Percentiles rank a stretch among this genome's conserved stretches.
These are phyloP conservation scores for Penicillium sp. DNA, from an alignment of 2,329 filamentous ascomycete species.

Conservation along the genomic window DNA sequence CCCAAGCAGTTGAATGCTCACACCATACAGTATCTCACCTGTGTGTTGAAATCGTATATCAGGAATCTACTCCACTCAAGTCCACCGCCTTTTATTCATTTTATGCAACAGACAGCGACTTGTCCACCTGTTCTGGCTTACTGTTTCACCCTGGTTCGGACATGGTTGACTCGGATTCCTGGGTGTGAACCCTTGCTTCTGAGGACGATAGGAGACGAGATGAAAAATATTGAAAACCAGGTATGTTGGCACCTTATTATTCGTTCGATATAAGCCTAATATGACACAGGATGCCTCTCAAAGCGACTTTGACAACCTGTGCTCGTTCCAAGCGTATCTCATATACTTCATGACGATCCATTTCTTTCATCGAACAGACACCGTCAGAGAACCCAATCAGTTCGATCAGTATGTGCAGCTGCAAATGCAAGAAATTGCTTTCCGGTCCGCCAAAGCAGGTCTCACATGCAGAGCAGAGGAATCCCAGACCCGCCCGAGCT, in stretches of 20 bases:
- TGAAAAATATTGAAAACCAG: constrained; percentile 22
- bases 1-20: constrained; percentile 24
- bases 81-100: constrained; percentile 31
- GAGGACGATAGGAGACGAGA: constrained; percentile 25
- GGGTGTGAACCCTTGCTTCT: constrained; percentile 31
- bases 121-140: constrained; percentile 23
- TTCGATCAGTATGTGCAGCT: constrained; percentile 46
- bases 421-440: constrained; percentile 54
- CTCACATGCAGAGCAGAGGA: constrained; percentile 49
- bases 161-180: constrained; percentile 26
- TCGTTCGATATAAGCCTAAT: neutral
- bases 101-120: constrained; percentile 14
- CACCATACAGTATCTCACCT: constrained; percentile 27
- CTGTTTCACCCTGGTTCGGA: constrained; percentile 30
- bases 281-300: constrained; percentile 11
- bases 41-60: constrained; percentile 29
- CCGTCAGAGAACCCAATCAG: constrained; percentile 29
- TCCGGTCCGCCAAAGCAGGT: constrained; percentile 40
- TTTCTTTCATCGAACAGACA: constrained; percentile 37
- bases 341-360: constrained; percentile 54
- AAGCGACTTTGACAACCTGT: constrained; percentile 38
- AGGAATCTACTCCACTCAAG: constrained; percentile 14
- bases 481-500: constrained; percentile 42
- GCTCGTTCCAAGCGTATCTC: constrained; percentile 55
- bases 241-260: constrained; percentile 6